These are phyloP conservation scores for Penicillium janthinellum DNA, from an alignment of 2,329 filamentous ascomycete species.

Conservation along the genomic window DNA sequence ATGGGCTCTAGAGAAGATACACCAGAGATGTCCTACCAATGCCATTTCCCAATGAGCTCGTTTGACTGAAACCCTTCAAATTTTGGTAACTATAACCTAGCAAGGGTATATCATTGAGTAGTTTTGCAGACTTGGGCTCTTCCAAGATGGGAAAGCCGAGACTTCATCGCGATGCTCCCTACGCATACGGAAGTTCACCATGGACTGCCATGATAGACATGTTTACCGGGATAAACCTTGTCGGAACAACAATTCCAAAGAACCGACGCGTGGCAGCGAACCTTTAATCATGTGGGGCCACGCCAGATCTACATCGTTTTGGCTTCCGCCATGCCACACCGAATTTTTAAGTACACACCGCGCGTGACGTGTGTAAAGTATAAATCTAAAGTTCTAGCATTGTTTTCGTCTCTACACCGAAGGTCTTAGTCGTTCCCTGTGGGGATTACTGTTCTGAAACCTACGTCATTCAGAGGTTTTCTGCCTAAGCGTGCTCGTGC, in stretches of 20 bases:
- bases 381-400: neutral
- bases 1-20: too few species aligned
- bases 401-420: neutral
- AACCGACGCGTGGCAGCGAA: neutral
- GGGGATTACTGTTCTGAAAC: neutral
- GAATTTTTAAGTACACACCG: neutral
- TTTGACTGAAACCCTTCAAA: too few species aligned
- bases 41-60: too few species aligned
- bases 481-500: neutral
- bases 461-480: neutral
- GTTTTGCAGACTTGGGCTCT: too few species aligned
- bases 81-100: too few species aligned
- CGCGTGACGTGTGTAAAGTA: neutral
- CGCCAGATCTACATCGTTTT: neutral
- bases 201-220: neutral
- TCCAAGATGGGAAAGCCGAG: neutral
- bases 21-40: too few species aligned
- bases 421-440: neutral
- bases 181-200: neutral
- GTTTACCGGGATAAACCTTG: neutral
- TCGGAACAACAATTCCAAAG: neutral
- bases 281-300: neutral
- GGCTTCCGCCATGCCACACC: neutral
- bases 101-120: too few species aligned
- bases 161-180: neutral